Evolutionary conservation across 805 yeast species (phyloP).

Genomic region (Candida taoyuanica): DNA sequence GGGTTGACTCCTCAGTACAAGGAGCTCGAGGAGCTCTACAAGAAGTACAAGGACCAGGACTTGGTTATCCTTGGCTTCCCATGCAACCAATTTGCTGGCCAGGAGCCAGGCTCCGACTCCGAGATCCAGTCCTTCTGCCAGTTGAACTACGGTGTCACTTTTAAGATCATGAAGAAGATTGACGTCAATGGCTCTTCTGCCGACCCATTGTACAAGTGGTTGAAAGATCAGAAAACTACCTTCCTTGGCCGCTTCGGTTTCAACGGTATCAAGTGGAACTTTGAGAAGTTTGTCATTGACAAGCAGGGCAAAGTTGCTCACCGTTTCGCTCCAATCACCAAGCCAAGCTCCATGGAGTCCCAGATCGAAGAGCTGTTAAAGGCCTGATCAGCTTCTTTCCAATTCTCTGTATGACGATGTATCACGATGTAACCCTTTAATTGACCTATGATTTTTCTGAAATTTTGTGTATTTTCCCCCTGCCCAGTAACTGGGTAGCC

Average conservation of each 20-base stretch:
- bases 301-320: slow-evolving; percentile 56
- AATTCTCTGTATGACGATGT: not conserved
- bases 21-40: slow-evolving; percentile 65
- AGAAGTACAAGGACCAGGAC: slow-evolving; percentile 62
- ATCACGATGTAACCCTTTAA: not conserved
- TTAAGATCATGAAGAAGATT: slow-evolving; percentile 82
- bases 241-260: slow-evolving; percentile 47
- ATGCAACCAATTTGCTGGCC: slow-evolving; percentile 84
- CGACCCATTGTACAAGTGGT: slow-evolving; percentile 74
- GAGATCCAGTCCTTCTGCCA: slow-evolving; percentile 75
- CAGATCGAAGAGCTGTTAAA: slow-evolving; percentile 55
- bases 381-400: slow-evolving; percentile 13
- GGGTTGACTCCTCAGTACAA: slow-evolving; percentile 77
- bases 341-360: slow-evolving; percentile 57
- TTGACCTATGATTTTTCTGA: not conserved
- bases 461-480: not conserved
- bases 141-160: slow-evolving; percentile 82
- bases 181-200: slow-evolving; percentile 84
- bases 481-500: no score
- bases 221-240: slow-evolving; percentile 62
- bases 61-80: slow-evolving; percentile 79
- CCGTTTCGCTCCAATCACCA: slow-evolving; percentile 63
- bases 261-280: slow-evolving; percentile 73
- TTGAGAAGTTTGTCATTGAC: slow-evolving; percentile 66
- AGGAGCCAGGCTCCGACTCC: slow-evolving; percentile 65